phyloP scores from a whole-genome alignment of 306 rosid species.

The Quercus parvula region DNA sequence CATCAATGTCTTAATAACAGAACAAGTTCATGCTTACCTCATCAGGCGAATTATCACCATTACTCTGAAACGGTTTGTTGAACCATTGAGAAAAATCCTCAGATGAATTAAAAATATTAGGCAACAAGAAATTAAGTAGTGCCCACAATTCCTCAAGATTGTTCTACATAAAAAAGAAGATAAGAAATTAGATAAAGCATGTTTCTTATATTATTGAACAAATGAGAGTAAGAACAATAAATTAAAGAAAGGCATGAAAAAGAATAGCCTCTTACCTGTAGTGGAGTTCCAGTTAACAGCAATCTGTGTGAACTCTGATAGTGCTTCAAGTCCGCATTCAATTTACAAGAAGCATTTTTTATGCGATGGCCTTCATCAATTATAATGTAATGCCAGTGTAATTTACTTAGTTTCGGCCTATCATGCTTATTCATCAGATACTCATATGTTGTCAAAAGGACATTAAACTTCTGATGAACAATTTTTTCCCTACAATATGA shows the following conservation, averaged over 20 bases:
- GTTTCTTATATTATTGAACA: constrained; percentile 3
- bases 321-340: constrained; percentile 89
- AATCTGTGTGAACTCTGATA: constrained; percentile 97
- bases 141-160: constrained; percentile 99
- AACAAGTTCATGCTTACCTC: constrained; percentile 50
- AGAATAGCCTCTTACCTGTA: constrained; percentile 62
- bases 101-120: constrained; percentile 93
- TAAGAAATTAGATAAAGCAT: constrained; percentile 16
- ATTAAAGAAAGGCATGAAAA: constrained; percentile 9
- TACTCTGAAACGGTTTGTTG: constrained; percentile 94
- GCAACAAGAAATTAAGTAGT: constrained; percentile 91
- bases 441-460: constrained; percentile 93
- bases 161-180: constrained; percentile 56
- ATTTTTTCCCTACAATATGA: constrained; percentile 77
- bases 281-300: constrained; percentile 97
- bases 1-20: constrained; percentile 14
- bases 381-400: constrained; percentile 95
- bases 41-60: constrained; percentile 88
- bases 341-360: constrained; percentile 99
- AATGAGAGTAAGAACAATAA: not conserved
- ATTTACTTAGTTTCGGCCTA: constrained; percentile 93
- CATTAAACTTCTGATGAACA: constrained; percentile 92
- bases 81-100: constrained; percentile 99
- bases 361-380: constrained; percentile 99
- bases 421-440: constrained; percentile 99